Percentiles rank a stretch among this genome's conserved stretches.
Conservation (phyloP, 345 rosid species). For the Eucalyptus shirleyi region DNA sequence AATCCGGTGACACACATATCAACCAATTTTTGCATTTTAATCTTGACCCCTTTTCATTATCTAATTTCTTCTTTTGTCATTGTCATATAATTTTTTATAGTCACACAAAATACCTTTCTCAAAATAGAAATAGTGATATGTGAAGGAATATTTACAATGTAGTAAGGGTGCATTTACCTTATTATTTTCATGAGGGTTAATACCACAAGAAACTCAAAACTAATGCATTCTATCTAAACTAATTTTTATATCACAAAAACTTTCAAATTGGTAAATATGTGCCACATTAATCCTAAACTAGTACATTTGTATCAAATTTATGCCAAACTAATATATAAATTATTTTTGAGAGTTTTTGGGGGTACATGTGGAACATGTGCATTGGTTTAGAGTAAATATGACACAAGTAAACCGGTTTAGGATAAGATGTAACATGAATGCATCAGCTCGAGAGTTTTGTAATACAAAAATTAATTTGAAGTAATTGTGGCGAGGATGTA, state of each 20-base stretch:
- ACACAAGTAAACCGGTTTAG: rapidly evolving
- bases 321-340: background rate
- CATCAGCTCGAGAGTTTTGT: rapidly evolving
- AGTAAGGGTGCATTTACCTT: background rate
- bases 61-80: background rate
- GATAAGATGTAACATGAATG: rapidly evolving
- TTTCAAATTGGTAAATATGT: rapidly evolving
- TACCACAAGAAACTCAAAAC: rapidly evolving
- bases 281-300: background rate
- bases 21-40: background rate
- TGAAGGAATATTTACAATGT: background rate
- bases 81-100: background rate
- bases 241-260: background rate
- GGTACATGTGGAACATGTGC: background rate
- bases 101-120: background rate
- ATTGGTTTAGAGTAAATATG: rapidly evolving
- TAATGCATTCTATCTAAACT: background rate
- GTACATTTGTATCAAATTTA: background rate
- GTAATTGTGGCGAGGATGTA: too few relatives aligned
- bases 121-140: background rate
- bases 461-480: too few relatives aligned
- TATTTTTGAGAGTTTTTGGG: background rate
- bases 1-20: background rate
- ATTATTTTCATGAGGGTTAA: background rate
- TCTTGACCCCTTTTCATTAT: background rate